A percentile compares a stretch with the other conserved stretches of the same genome.
These are phyloP conservation scores for Colletotrichum sp. DNA, from an alignment of 2,329 filamentous ascomycete species.

Conservation along the genomic window DNA sequence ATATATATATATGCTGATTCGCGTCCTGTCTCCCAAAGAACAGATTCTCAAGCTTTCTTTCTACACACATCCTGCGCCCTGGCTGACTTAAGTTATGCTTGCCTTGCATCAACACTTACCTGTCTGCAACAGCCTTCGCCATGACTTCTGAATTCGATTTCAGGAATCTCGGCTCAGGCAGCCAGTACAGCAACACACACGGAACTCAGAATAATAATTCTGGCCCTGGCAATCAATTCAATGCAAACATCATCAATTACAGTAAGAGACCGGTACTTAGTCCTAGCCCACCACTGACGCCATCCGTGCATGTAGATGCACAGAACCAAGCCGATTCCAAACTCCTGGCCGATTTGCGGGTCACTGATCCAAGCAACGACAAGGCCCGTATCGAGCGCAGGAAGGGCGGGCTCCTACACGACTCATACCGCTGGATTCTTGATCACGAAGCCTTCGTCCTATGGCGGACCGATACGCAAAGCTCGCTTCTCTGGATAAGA, in stretches of 20 bases:
- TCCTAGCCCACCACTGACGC: background rate
- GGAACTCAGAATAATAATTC: background rate
- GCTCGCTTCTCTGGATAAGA: slow-evolving; percentile 39
- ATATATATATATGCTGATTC: too few species aligned
- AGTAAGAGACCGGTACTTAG: background rate
- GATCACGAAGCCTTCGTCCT: slow-evolving; percentile 25
- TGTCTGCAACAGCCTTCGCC: too few species aligned
- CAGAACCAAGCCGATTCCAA: background rate
- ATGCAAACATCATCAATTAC: background rate
- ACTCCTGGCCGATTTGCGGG: background rate
- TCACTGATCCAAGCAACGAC: slow-evolving; percentile 36
- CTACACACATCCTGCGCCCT: too few species aligned
- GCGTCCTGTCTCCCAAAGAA: too few species aligned
- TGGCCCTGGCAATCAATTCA: background rate
- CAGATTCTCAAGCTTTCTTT: too few species aligned
- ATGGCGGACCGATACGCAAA: slow-evolving; percentile 26
- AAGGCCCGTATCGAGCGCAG: slow-evolving; percentile 38
- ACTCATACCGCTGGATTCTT: slow-evolving; percentile 41
- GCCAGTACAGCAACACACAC: background rate
- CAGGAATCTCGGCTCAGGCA: background rate
- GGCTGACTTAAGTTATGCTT: too few species aligned
- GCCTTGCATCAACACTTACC: too few species aligned
- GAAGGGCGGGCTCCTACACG: slow-evolving; percentile 37
- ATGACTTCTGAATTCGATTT: background rate
- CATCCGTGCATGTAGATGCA: background rate